A percentile compares a stretch with the other conserved stretches of the same genome.
phyloP scores from a whole-genome alignment of 495 filamentous ascomycete genomes.

The Paragyromitra xinjiangensis region DNA sequence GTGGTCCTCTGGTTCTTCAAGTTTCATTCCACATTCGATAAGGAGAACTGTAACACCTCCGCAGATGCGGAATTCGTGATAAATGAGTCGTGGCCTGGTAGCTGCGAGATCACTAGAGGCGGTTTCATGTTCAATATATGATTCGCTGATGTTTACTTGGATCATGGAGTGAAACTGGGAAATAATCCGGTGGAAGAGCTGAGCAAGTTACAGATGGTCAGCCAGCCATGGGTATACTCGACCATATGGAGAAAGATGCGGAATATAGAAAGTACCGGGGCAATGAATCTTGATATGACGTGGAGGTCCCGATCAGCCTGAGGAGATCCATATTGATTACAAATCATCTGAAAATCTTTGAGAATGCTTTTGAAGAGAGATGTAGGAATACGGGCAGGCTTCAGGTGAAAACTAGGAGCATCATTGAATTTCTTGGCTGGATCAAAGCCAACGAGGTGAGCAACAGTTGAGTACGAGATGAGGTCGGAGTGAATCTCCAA shows the following conservation, averaged over 20 bases:
- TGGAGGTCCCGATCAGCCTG: neutral
- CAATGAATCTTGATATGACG: conserved; percentile 1
- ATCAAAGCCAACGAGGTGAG: neutral
- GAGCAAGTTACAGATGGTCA: neutral
- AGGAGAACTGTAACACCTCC: neutral
- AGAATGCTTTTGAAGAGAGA: conserved; percentile 1
- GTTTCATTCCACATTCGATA: neutral
- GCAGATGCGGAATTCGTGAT: neutral
- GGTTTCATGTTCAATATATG: neutral
- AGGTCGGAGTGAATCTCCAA: neutral
- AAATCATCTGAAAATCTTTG: neutral
- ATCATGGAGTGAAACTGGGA: neutral
- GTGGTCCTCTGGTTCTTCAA: neutral
- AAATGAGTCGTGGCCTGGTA: neutral
- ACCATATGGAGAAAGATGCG: neutral
- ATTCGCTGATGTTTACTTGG: neutral
- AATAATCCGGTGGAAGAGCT: neutral
- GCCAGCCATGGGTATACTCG: neutral
- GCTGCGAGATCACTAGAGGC: neutral
- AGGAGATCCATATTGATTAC: neutral
- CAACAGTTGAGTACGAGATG: neutral
- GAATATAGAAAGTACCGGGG: neutral
- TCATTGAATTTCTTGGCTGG: neutral
- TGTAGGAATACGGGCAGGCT: neutral
- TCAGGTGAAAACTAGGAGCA: neutral